phyloP scores from a whole-genome alignment of 352 stramenopile species.

The Albugo laibachii region DNA sequence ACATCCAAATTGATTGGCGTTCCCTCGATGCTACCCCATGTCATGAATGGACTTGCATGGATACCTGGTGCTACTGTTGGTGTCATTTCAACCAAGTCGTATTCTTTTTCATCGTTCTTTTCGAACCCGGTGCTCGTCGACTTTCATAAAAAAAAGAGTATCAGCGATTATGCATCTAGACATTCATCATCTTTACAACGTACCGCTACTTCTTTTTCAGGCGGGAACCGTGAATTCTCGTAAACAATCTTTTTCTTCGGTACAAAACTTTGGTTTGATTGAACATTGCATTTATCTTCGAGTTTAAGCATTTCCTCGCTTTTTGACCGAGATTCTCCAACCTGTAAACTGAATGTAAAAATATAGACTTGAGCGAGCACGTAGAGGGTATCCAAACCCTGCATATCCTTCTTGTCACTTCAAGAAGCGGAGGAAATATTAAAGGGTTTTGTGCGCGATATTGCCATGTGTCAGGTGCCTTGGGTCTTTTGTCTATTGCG shows the following conservation, averaged over 20 bases:
- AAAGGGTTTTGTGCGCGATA: slow-evolving; percentile 56
- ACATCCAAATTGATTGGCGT: slow-evolving; percentile 41
- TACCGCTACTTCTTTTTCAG: no score
- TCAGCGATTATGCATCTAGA: no score
- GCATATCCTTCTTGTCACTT: slow-evolving; percentile 33
- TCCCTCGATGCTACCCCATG: slow-evolving; percentile 66
- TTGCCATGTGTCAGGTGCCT: slow-evolving; percentile 46
- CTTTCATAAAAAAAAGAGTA: no score
- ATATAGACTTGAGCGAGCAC: not conserved
- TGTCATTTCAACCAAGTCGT: slow-evolving; percentile 55
- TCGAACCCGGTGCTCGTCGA: no score
- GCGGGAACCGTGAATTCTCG: slow-evolving; percentile 47
- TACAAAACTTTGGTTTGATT: slow-evolving; percentile 11
- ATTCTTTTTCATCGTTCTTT: slow-evolving; percentile 10
- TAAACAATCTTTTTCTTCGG: slow-evolving; percentile 35
- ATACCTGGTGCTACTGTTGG: slow-evolving; percentile 47
- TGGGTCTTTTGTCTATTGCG: slow-evolving; percentile 30
- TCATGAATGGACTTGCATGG: slow-evolving; percentile 62
- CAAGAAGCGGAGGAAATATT: slow-evolving; percentile 50
- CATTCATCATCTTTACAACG: no score
- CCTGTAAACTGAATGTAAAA: slow-evolving; percentile 4
- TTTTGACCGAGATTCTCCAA: slow-evolving; percentile 3
- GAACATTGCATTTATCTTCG: slow-evolving; percentile 4
- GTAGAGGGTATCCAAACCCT: no score
- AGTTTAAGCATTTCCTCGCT: slow-evolving; percentile 24